phyloP scores from a whole-genome alignment of 75 land plant species.

The Picea glauca region DNA sequence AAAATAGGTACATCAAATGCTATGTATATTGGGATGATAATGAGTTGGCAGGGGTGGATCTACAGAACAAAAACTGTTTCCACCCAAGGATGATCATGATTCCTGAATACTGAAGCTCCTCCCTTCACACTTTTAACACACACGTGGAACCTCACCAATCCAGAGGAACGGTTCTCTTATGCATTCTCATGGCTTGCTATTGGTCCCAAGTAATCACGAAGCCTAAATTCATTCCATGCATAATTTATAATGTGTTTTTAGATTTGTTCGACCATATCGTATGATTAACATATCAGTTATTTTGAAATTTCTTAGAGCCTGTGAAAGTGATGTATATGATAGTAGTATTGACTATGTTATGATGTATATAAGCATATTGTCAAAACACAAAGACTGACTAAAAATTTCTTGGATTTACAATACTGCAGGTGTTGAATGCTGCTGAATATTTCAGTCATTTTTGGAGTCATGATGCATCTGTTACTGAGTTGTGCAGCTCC shows the following conservation, averaged over 20 bases:
- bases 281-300: constrained; percentile 6
- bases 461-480: constrained; percentile 23
- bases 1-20: not conserved
- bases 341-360: not conserved
- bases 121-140: not conserved
- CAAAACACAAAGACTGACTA: not conserved
- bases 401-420: not conserved
- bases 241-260: not conserved
- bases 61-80: not conserved
- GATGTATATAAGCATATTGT: not conserved
- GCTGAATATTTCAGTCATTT: constrained; percentile 12
- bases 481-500: constrained; percentile 16
- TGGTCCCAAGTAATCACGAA: no score
- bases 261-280: not conserved
- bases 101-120: not conserved
- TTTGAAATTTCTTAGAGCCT: not conserved
- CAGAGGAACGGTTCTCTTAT: no score
- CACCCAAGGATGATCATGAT: not conserved
- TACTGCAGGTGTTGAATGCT: constrained; percentile 19
- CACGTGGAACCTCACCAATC: not conserved
- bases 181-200: not conserved
- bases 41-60: not conserved
- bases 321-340: not conserved
- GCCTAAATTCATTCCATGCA: not conserved
- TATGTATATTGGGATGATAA: not conserved